phyloP scores from a whole-genome alignment of 306 rosid genomes.

The Lupinus albus region DNA sequence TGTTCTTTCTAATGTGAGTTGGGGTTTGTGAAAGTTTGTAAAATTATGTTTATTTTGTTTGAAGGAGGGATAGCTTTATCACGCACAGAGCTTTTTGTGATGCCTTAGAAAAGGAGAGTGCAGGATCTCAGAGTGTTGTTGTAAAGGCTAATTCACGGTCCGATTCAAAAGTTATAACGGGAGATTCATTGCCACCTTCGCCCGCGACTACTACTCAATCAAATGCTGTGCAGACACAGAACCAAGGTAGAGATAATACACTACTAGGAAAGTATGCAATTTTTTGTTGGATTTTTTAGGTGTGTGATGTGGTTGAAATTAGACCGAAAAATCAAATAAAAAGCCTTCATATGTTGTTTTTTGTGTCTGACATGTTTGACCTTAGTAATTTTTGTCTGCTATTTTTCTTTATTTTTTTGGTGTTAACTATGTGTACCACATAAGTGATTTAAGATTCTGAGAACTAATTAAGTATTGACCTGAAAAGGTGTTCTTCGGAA shows the following conservation, averaged over 20 bases:
- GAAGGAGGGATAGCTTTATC: slow-evolving; percentile 92
- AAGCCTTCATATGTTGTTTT: slow-evolving; percentile 25
- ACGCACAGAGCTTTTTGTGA: slow-evolving; percentile 96
- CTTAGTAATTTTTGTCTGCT: slow-evolving; percentile 79
- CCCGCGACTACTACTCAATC: slow-evolving; percentile 49
- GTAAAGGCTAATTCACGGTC: slow-evolving; percentile 49
- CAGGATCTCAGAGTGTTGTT: slow-evolving; percentile 45
- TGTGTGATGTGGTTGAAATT: slow-evolving; percentile 47
- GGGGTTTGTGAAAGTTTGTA: slow-evolving; percentile 29
- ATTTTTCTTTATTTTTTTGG: slow-evolving; percentile 40
- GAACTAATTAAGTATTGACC: slow-evolving; percentile 41
- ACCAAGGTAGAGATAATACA: slow-evolving; percentile 57
- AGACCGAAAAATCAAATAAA: slow-evolving; percentile 6
- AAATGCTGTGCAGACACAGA: slow-evolving; percentile 51
- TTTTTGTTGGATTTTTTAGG: slow-evolving; percentile 46
- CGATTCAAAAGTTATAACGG: slow-evolving; percentile 44
- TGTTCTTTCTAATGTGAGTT: background rate
- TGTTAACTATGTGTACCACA: slow-evolving; percentile 40
- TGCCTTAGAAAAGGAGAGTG: slow-evolving; percentile 81
- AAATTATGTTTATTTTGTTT: slow-evolving; percentile 30
- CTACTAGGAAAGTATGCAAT: slow-evolving; percentile 29
- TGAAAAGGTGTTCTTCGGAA: slow-evolving; percentile 40
- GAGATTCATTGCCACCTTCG: slow-evolving; percentile 32
- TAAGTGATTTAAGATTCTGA: slow-evolving; percentile 47
- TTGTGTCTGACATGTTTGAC: slow-evolving; percentile 53